phyloP scores from a whole-genome alignment of 1,284 basidiomycete genomes.

The Malassezia sympodialis region DNA sequence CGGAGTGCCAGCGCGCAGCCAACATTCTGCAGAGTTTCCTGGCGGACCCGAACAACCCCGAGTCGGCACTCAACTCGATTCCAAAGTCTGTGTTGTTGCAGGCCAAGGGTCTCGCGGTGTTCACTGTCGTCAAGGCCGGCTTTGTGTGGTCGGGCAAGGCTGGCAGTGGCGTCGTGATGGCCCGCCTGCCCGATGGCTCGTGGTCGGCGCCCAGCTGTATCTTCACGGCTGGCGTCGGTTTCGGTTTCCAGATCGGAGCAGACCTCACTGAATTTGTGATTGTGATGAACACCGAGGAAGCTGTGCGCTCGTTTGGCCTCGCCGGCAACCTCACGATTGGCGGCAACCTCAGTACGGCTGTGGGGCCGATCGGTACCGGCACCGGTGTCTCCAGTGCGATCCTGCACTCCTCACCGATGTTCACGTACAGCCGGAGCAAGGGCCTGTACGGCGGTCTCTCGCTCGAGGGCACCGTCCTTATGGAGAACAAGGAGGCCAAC shows the following conservation, averaged over 20 bases:
- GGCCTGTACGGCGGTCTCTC: slow-evolving; percentile 90
- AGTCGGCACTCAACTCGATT: slow-evolving; percentile 85
- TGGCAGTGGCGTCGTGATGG: slow-evolving; percentile 85
- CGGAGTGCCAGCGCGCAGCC: slow-evolving; percentile 63
- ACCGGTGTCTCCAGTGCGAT: slow-evolving; percentile 77
- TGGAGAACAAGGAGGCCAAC: slow-evolving; percentile 74
- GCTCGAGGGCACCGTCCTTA: slow-evolving; percentile 84
- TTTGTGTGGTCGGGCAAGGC: slow-evolving; percentile 95
- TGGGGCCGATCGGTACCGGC: slow-evolving; percentile 76
- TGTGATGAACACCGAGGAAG: slow-evolving; percentile 91
- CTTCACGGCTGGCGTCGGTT: slow-evolving; percentile 78
- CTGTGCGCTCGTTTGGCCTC: slow-evolving; percentile 83
- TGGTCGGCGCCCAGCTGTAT: slow-evolving; percentile 97
- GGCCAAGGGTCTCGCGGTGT: slow-evolving; percentile 75
- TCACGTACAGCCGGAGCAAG: slow-evolving; percentile 74
- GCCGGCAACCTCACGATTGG: slow-evolving; percentile 95
- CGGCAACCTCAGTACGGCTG: slow-evolving; percentile 48
- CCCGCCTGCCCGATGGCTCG: slow-evolving; percentile 84
- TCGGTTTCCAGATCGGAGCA: slow-evolving; percentile 78
- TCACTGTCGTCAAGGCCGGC: slow-evolving; percentile 73
- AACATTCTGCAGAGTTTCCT: slow-evolving; percentile 81
- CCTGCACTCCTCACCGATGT: slow-evolving; percentile 89
- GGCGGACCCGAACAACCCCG: slow-evolving; percentile 75
- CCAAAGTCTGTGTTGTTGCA: slow-evolving; percentile 84
- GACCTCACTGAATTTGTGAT: slow-evolving; percentile 59